phyloP scores from a whole-genome alignment of 139 green algal genomes.

The Chlorella sp. region DNA sequence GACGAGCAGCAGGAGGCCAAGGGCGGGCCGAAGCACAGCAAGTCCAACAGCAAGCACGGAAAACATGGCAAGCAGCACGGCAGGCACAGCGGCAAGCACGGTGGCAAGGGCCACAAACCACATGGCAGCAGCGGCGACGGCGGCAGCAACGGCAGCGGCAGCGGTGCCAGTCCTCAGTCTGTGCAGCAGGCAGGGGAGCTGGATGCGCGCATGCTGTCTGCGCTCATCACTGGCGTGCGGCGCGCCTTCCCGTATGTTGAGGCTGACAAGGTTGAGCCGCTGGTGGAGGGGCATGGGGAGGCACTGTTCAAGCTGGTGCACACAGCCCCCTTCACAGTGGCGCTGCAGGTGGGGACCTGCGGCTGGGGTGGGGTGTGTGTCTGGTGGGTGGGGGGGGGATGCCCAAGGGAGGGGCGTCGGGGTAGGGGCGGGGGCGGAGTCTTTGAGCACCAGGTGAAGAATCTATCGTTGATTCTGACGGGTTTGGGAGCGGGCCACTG shows the following conservation, averaged over 20 bases:
- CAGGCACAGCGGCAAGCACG: no score
- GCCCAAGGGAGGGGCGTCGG: no score
- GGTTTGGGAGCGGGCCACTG: no score
- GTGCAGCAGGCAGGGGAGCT: constrained; percentile 31
- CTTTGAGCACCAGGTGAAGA: no score
- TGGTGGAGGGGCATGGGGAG: constrained; percentile 41
- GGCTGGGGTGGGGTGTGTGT: no score
- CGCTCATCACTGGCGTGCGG: constrained; percentile 81
- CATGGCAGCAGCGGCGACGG: no score
- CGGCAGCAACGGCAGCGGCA: background rate
- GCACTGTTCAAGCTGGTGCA: constrained; percentile 89
- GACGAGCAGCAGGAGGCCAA: constrained; percentile 1
- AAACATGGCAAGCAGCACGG: no score
- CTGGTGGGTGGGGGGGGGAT: no score
- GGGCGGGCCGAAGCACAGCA: background rate
- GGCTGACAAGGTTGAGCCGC: constrained; percentile 22
- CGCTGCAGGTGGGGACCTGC: constrained; percentile 62
- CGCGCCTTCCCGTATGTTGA: constrained; percentile 89
- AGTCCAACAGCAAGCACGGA: constrained; percentile 9
- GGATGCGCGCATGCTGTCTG: constrained; percentile 66
- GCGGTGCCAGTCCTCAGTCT: background rate
- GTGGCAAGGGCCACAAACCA: no score
- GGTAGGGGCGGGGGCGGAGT: no score
- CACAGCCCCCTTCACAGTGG: constrained; percentile 69
- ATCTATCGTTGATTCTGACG: no score